Base-by-base conservation (phyloP, 257 asterid species). In the Craterostigma plantagineum region DNA sequence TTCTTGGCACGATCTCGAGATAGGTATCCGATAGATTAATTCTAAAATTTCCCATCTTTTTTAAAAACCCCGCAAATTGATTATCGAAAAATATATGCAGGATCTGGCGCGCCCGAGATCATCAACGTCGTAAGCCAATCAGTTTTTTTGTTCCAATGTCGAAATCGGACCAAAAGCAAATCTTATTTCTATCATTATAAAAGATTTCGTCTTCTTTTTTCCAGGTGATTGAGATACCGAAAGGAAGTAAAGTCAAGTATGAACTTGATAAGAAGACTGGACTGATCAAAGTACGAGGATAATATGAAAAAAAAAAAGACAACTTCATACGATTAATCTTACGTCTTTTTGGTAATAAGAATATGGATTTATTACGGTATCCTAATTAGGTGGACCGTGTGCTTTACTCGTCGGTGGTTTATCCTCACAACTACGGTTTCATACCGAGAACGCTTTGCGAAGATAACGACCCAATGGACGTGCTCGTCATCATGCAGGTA, bases 401-500 rank as follows among this genome's bases (percentile, higher is more conserved):
- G 33, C 35, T 74, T 33, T 74, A 74, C 38, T 74, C 84, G 8
- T 74, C 84, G 0, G 76, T 74, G 15, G 84, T 74, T 27, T 74
- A 74, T 48, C 84, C 84, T 13, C 79, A 74, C 57, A 74, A 74
- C 14, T 70, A 74, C 18, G 84, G 84, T 14, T 70, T 70, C 64
- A 70, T 74, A 45, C 84, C 84, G 23, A 72, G 79, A 11, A 66
- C 84, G 1, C 56, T 74, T 2, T 70, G 84, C 52, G 84, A 74
- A 67, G 84, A 74, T 49, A 70, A 62, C 55, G 84, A 74, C 56
- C 84, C 84, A 11, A 70, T 74, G 72, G 84, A 74, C 49, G 79
- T 74, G 4, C 44, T 74, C 38, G 73, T 70, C 50, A 56, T 70
- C 18, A 74, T 74, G 84, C 84, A 69, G 71, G 81, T 73, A 39